Conservation (phyloP, 2,329 filamentous ascomycete genomes). For the Fusarium graminum region DNA sequence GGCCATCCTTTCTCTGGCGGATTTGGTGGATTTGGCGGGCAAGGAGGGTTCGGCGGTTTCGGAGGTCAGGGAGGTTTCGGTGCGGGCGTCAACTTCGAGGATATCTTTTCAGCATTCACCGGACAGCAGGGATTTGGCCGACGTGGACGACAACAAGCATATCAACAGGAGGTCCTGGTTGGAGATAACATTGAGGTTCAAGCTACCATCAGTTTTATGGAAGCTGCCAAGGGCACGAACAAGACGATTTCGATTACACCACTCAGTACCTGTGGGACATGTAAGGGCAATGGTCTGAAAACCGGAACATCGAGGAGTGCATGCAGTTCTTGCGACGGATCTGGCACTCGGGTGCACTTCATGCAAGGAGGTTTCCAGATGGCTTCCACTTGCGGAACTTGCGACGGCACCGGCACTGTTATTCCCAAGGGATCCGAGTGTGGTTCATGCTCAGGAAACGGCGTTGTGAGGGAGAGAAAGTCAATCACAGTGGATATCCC, state of each 20-base stretch:
- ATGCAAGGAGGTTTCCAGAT: slow-evolving; percentile 97
- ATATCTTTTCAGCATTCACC: slow-evolving; percentile 90
- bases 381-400: slow-evolving; percentile 86
- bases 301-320: slow-evolving; percentile 77
- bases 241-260: slow-evolving; percentile 92
- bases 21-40: slow-evolving; percentile 53
- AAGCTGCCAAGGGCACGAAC: slow-evolving; percentile 89
- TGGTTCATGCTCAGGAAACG: slow-evolving; percentile 81
- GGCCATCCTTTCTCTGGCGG: slow-evolving; percentile 72
- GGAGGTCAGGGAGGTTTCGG: slow-evolving; percentile 75
- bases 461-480: slow-evolving; percentile 85
- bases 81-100: slow-evolving; percentile 93
- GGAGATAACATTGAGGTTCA: slow-evolving; percentile 97
- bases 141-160: slow-evolving; percentile 68
- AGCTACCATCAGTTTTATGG: slow-evolving; percentile 93
- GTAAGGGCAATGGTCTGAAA: slow-evolving; percentile 87
- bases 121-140: slow-evolving; percentile 67
- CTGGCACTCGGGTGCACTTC: slow-evolving; percentile 87
- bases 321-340: slow-evolving; percentile 87
- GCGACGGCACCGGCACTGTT: slow-evolving; percentile 80
- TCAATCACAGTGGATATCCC: slow-evolving; percentile 92
- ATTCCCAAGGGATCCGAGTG: slow-evolving; percentile 88
- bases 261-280: slow-evolving; percentile 83
- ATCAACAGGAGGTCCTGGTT: slow-evolving; percentile 84
- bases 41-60: slow-evolving; percentile 39